Conservation (phyloP, 768 basidiomycete genomes). For the Rhodotorula diobovata region DNA sequence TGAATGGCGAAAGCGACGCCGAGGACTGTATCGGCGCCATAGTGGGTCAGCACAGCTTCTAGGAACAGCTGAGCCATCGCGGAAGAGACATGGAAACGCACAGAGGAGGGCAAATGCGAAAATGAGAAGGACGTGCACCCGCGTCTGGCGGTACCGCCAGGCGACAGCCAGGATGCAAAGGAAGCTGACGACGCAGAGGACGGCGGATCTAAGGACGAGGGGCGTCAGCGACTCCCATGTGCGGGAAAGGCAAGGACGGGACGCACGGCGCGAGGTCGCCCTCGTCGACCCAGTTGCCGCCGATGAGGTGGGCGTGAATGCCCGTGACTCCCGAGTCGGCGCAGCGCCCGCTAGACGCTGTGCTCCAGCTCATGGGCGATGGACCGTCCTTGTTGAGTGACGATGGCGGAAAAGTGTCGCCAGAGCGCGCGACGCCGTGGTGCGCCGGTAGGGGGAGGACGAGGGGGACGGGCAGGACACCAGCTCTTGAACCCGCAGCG, state of each 20-base stretch:
- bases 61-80: not conserved
- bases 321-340: not conserved
- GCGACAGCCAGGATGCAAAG: not conserved
- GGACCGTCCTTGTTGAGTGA: not conserved
- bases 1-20: conserved; percentile 18
- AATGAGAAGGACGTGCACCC: not conserved
- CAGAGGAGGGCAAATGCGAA: not conserved
- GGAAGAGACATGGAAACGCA: not conserved
- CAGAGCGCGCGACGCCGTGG: too few species aligned
- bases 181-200: conserved; percentile 7
- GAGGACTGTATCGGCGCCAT: not conserved
- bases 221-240: too few species aligned
- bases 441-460: too few species aligned
- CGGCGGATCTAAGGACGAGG: not conserved
- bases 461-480: too few species aligned
- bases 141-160: not conserved
- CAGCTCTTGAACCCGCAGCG: too few species aligned
- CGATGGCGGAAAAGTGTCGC: too few species aligned
- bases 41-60: not conserved
- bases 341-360: not conserved
- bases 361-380: not conserved
- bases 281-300: not conserved
- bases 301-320: conserved; percentile 9
- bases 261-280: conserved; percentile 16
- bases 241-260: not conserved